These are phyloP conservation scores for Lablab purpureus DNA, from an alignment of 306 rosid species.

Conservation along the genomic window DNA sequence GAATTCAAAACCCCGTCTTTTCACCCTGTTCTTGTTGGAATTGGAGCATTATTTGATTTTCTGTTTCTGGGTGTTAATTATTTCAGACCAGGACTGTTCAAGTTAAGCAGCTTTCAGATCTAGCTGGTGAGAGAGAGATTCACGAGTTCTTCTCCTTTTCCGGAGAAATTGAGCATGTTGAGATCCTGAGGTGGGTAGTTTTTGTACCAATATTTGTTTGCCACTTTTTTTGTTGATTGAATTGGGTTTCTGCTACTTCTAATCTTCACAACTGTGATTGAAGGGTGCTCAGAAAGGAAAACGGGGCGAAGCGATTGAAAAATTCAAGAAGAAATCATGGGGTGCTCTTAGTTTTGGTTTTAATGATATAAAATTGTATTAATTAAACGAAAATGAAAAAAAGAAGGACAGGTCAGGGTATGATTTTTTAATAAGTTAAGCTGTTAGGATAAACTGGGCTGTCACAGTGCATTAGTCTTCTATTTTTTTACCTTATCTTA, in stretches of 20 bases:
- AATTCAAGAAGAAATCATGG: conserved; percentile 18
- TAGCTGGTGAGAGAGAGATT: conserved; percentile 94
- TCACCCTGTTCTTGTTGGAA: background rate
- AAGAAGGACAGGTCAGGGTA: background rate
- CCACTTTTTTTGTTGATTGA: background rate
- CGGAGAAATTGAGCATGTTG: conserved; percentile 87
- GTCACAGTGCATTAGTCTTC: background rate
- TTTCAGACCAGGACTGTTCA: conserved; percentile 85
- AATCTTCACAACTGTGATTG: conserved; percentile 14
- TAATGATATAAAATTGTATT: conserved; percentile 17
- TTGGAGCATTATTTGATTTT: conserved; percentile 15
- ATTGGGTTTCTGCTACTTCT: conserved; percentile 18
- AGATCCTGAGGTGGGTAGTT: conserved; percentile 67
- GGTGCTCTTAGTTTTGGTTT: conserved; percentile 36
- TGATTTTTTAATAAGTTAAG: background rate
- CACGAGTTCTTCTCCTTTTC: conserved; percentile 92
- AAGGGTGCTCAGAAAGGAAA: conserved; percentile 37
- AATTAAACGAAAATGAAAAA: background rate
- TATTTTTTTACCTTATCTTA: background rate
- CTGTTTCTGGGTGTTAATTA: background rate
- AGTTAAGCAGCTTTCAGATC: conserved; percentile 86
- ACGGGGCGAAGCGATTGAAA: background rate
- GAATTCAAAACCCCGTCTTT: conserved; percentile 31
- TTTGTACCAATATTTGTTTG: background rate
- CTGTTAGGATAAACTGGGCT: background rate